A percentile compares a stretch with the other conserved stretches of the same genome.
phyloP scores from a whole-genome alignment of 2,329 filamentous ascomycete genomes.

The Xylaria sp. region DNA sequence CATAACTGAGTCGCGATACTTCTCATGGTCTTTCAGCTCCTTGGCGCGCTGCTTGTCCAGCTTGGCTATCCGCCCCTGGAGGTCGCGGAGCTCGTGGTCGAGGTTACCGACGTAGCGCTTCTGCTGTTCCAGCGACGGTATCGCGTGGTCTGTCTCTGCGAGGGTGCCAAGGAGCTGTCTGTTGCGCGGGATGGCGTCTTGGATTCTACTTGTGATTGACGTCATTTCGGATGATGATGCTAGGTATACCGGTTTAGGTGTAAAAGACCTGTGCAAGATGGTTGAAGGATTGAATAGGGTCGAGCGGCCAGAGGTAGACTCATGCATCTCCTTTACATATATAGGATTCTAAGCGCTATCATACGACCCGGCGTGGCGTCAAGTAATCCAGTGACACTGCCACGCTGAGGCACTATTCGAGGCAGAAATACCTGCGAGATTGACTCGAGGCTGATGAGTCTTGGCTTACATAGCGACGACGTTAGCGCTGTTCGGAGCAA shows the following conservation, averaged over 20 bases:
- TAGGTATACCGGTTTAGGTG: background rate
- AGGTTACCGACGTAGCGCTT: slow-evolving; percentile 49
- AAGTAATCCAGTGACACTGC: background rate
- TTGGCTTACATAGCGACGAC: background rate
- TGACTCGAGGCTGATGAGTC: too few species aligned
- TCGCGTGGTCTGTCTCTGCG: slow-evolving; percentile 52
- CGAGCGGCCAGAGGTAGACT: background rate
- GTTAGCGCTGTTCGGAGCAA: background rate
- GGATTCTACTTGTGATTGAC: slow-evolving; percentile 42
- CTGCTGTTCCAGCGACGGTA: slow-evolving; percentile 49
- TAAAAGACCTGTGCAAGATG: background rate
- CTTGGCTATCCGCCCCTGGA: slow-evolving; percentile 42
- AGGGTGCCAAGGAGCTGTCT: slow-evolving; percentile 49
- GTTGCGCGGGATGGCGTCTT: slow-evolving; percentile 44
- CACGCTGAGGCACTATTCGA: background rate
- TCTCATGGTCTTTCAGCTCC: slow-evolving; percentile 55
- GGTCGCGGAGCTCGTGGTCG: slow-evolving; percentile 41
- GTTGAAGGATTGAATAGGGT: background rate
- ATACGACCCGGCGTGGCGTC: background rate
- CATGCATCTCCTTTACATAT: background rate
- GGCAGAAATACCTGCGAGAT: background rate
- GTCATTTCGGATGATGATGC: slow-evolving; percentile 15
- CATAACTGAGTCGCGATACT: slow-evolving; percentile 55
- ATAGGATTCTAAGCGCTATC: background rate
- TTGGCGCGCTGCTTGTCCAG: slow-evolving; percentile 47